Evolutionary conservation across 2,329 filamentous ascomycete genomes (phyloP), one percentile per base, ranked within the genome.

Genomic region (Botrytis cinerea): DNA sequence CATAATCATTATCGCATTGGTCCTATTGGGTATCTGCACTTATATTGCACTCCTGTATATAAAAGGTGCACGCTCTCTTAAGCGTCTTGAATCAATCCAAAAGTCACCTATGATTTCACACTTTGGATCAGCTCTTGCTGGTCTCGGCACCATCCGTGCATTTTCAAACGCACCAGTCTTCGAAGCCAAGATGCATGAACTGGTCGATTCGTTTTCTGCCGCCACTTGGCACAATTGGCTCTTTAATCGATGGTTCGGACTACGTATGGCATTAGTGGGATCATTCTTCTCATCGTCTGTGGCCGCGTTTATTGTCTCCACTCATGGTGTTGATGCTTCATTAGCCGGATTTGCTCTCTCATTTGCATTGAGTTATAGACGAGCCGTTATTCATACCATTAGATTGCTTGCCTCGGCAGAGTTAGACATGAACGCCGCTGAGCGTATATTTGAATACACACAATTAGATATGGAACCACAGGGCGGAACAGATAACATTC

Each of bases 381-480:
- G 83, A 38, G 85, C 86, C 25, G 87, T 93, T 74, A 86, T 90
- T 62, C 90, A 87, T 86, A 85, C 87, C 0, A 86, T 93, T 51
- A 86, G 90, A 6, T 83, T 89, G 64, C 92, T 92, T 79, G 87
- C 91, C 0, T 89, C 87, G 74, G 83, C 93, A 35, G 92, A 95
- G 79, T 83, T 94, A 10, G 88, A 92, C 78, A 93, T 94, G 91
- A 94, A 94, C 78, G 88, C 91, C 0, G 89, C 90, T 0, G 92
- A 94, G 82, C 86, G 92, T 60, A 88, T 95, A 28, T 84, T 93
- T 10, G 92, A 94, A 80, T 95, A 94, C 80, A 87, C 89, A 0
- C 87, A 90, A 68, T 84, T 94, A 12, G 83, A 87, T 46, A 93
- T 87, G 0, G 92, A 94, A 79, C 84, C 87, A 35, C 87, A 91